Evolutionary conservation across 768 basidiomycete species (phyloP), one percentile per base, ranked within the genome.

Genomic region (Leccinum fibrillosum): DNA sequence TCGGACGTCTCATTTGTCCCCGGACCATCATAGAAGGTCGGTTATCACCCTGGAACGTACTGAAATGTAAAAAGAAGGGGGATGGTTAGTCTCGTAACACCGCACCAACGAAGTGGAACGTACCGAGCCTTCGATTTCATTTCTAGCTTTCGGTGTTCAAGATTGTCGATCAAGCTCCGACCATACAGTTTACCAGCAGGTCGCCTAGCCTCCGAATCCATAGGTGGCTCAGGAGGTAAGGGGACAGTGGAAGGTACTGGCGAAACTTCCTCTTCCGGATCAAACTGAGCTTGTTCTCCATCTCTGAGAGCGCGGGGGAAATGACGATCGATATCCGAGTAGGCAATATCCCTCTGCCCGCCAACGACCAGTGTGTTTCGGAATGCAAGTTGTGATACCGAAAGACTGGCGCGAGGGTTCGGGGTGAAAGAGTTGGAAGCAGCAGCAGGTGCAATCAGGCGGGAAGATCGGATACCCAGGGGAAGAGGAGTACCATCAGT

Each of bases 1-100:
- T 86, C 12, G 82, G 70, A 19, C 82, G 85, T 56, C 79, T 73
- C 35, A 77, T 71, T 45, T 75, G 72, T 37, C 78, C 76, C 60
- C 94, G 83, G 34, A 86, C 83, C 93, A 96, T 95, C 94, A 96
- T 96, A 5, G 92, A 89, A 10, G 94, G 92, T 57, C 94, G 79
- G 62, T 89, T 81, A 66, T 97, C 94, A 13, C 94, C 94, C 54
- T 78, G 85, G 72, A 97, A 97, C 13, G 91, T 88, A 55, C 94
- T 96, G 21, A 39, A 26, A 54, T 34, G 35, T 49, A 52, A 49
- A 26, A 51, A 58, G 37, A 50, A 34, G 55, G 23, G 37, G 19
- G n/a, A 19, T 19, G 11, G 10, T 70, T 10, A 61, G 52, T 25
- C 26, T 51, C 23, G 25, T 23, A 52, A 47, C 42, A 35, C 26